These are phyloP conservation scores for Danielia reshetovae DNA, from an alignment of 805 yeast genomes.

Conservation along the genomic window DNA sequence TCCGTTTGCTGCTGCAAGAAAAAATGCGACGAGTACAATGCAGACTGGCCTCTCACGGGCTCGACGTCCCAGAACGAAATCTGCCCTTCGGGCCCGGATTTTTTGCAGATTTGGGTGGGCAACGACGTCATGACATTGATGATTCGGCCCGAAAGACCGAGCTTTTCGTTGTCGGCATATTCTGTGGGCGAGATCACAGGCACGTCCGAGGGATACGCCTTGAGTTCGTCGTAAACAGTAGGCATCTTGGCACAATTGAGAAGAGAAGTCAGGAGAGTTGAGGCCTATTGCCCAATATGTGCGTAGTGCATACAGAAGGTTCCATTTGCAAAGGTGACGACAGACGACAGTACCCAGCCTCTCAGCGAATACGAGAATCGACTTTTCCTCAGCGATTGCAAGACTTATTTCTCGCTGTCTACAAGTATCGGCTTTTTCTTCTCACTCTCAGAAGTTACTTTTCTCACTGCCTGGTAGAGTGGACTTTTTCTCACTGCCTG, in stretches of 20 bases:
- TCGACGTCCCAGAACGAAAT: conserved; percentile 53
- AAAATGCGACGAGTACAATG: conserved; percentile 71
- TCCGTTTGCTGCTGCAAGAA: conserved; percentile 60
- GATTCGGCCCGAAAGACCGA: conserved; percentile 59
- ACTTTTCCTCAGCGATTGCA: no score
- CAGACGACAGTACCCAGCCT: no score
- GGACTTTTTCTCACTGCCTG: no score
- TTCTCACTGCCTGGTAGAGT: no score
- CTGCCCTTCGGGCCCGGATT: conserved; percentile 25
- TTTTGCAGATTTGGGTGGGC: conserved; percentile 56
- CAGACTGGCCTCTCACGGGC: conserved; percentile 77
- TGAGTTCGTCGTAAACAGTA: conserved; percentile 17
- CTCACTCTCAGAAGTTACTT: no score
- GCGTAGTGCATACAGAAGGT: no score
- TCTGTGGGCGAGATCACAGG: conserved; percentile 27
- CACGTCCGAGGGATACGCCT: conserved; percentile 18
- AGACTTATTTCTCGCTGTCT: no score
- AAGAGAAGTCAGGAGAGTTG: neutral
- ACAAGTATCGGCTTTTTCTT: no score
- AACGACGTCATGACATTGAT: conserved; percentile 64
- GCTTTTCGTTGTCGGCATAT: conserved; percentile 20
- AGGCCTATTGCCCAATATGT: neutral
- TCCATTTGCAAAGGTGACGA: no score
- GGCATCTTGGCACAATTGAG: conserved; percentile 10
- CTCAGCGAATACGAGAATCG: no score